Base-by-base conservation (phyloP, 352 stramenopile genomes). In the Blastocystis sp. region DNA sequence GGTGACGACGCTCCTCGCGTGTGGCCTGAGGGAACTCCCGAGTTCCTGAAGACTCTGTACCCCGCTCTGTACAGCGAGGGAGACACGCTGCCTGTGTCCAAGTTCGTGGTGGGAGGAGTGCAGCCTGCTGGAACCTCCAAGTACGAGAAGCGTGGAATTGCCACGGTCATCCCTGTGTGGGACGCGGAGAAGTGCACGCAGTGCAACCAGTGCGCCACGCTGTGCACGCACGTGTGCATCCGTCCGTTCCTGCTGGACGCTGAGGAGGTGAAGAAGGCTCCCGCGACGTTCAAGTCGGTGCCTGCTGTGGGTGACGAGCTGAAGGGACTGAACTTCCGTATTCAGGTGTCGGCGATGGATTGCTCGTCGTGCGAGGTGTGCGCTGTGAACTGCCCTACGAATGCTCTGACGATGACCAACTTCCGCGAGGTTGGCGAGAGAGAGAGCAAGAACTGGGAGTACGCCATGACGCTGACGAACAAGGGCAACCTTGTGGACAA, bases 341-440 rank as follows among this genome's bases (percentile, higher is more conserved):
- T 91, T 29, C 87, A 89, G 84, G 88, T 91, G 65, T 91, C 89
- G 3, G 87, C 88, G 14, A 87, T 91, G 51, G 89, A 91, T 76
- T 91, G 89, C 71, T 90, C 89, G 38, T 88, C 88, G 24, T 91
- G 89, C 53, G 90, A 88, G 87, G 89, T 89, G 44, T 91, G 89
- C 48, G 87, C 90, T 9, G 87, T 90, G 64, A 89, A 88, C 38
- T 91, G 89, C 54, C 89, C 89, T 24, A 89, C 90, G 87, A 59
- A 86, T 54, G 88, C 89, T 8, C 90, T 91, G 72, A 89, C 89
- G 56, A 84, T 91, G 48, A 61, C 88, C 56, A 91, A 81, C 29
- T 81, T 67, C 54, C 90, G 89, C 65, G 88, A 84, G 86, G 89
- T 84, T 87, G 89, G 46, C 59, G 72, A 71, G 34, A 40, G 38